These are phyloP conservation scores for Nepenthes gracilis DNA, from an alignment of 148 eudicot species.

Conservation along the genomic window DNA sequence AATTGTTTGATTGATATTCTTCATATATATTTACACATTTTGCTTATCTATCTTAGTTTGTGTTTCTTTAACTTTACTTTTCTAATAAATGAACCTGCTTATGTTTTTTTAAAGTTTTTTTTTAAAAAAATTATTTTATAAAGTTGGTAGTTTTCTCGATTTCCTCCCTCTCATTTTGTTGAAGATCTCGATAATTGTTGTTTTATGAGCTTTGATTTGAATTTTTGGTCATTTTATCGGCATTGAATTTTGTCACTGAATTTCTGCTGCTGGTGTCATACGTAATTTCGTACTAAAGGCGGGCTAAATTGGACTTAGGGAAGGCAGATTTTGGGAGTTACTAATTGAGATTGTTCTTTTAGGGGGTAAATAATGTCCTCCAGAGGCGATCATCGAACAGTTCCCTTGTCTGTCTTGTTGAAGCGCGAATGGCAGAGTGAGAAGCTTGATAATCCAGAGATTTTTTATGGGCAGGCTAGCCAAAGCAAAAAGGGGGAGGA, in stretches of 20 bases:
- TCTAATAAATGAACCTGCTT: not conserved
- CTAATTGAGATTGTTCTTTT: not conserved
- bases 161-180: not conserved
- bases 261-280: not conserved
- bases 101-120: not conserved
- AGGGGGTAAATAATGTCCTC: constrained; percentile 49
- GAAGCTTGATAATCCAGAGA: constrained; percentile 69
- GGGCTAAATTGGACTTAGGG: not conserved
- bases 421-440: constrained; percentile 81
- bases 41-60: not conserved
- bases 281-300: not conserved
- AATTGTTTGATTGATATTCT: not conserved
- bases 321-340: not conserved
- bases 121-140: not conserved
- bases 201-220: not conserved
- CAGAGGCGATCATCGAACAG: constrained; percentile 72
- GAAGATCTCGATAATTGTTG: not conserved
- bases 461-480: constrained; percentile 56
- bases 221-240: not conserved
- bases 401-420: constrained; percentile 77
- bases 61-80: not conserved
- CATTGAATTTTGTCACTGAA: not conserved
- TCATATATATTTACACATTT: not conserved
- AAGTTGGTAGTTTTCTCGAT: not conserved
- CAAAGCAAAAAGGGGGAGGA: constrained; percentile 98